Conservation (phyloP, 2,329 filamentous ascomycete genomes). For the Leptographium procerum region DNA sequence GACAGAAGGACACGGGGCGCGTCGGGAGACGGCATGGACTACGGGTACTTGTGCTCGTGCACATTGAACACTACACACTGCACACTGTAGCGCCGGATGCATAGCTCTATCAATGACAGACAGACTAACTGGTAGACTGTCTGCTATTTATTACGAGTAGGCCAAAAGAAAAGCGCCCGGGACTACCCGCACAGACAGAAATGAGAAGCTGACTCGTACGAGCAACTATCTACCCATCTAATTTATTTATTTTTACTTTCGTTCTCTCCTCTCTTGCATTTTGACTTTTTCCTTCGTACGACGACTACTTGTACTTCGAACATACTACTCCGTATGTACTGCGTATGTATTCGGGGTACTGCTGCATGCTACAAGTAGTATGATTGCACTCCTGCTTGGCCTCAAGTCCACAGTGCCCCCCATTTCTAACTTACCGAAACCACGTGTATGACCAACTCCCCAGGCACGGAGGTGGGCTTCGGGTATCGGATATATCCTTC, state of each 20-base stretch:
- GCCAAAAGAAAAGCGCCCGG: no score
- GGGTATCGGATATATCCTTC: neutral
- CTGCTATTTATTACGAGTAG: no score
- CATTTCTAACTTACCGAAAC: neutral
- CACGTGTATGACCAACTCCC: neutral
- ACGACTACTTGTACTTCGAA: neutral
- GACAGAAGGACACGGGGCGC: neutral
- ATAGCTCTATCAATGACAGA: no score
- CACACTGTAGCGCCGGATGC: no score
- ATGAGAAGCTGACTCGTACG: neutral
- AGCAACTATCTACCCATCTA: neutral
- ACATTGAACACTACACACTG: no score
- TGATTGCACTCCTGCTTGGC: neutral
- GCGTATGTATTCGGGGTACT: no score
- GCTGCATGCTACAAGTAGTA: no score
- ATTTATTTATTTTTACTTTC: neutral
- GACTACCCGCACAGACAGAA: neutral
- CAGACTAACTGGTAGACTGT: neutral
- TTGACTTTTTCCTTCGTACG: no score
- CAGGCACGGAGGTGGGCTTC: neutral
- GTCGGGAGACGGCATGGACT: neutral
- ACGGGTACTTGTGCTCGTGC: neutral
- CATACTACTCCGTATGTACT: no score
- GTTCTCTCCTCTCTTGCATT: neutral
- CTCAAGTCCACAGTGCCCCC: neutral